Base-by-base conservation (phyloP, 108 stramenopile genomes). In the Cyclostephanos tholiformis region DNA sequence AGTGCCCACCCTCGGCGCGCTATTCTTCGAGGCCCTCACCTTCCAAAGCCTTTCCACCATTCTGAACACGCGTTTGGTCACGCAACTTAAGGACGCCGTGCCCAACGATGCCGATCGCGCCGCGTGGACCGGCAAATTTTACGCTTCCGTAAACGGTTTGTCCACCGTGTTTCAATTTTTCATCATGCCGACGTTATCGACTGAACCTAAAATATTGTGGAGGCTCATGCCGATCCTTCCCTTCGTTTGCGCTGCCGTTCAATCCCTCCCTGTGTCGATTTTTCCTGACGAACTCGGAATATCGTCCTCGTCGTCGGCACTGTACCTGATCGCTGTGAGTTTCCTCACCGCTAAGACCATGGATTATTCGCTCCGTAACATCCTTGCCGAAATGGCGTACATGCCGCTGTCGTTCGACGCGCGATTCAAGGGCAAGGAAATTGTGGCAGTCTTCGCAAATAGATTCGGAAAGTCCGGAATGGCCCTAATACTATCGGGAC, bases 391-490 rank as follows among this genome's bases (percentile, higher is more conserved):
- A 72, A 81, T 91, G 78, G 82, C 87, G 9, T 94, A 90, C 53
- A 89, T 91, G 58, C 89, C 90, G 41, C 70, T 94, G 38, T 89
- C 91, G 64, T 95, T 89, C 79, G 91, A 95, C 59, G 80, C 78
- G 69, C 56, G 86, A 55, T 60, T 80, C 84, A 35, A 90, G 82
- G 94, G 91, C 17, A 96, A 96, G 63, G 95, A 96, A 83, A 82
- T 96, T 1, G 88, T 93, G 63, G 91, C 91, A 35, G 92, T 96
- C 22, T 91, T 96, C 75, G 95, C 88, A 0, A 90, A 89, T 77
- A 85, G 95, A 29, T 89, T 93, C 71, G 95, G 93, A 2, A 96
- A 96, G 82, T 84, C 82, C 1, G 94, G 94, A 35, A 90, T 89
- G 85, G 90, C 91, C 1, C 55, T 93, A 16, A 70, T 85, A 51